Evolutionary conservation across 345 rosid species (phyloP).

Genomic region (Noccaea bulbosa): DNA sequence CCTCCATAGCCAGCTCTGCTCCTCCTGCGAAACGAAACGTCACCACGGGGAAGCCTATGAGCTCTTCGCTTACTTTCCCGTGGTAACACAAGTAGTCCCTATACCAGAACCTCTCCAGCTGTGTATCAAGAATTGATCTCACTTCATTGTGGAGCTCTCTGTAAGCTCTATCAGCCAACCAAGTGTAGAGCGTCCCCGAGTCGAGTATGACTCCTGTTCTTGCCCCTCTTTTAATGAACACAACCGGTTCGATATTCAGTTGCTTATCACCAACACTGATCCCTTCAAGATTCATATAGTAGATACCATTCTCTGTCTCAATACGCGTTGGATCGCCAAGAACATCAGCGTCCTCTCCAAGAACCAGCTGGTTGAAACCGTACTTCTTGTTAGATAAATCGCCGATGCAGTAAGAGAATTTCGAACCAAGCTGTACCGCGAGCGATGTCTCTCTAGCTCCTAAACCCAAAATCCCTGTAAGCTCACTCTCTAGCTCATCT

Average conservation of each 20-base stretch:
- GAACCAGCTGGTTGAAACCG: constrained; percentile 47
- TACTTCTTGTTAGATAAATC: constrained; percentile 49
- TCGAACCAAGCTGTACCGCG: constrained; percentile 53
- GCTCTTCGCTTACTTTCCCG: constrained; percentile 49
- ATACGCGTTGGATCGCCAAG: constrained; percentile 61
- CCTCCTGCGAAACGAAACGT: constrained; percentile 55
- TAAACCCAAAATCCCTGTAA: constrained; percentile 57
- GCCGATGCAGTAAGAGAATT: constrained; percentile 65
- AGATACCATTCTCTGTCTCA: constrained; percentile 44
- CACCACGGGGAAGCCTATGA: constrained; percentile 56
- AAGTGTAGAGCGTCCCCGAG: constrained; percentile 52
- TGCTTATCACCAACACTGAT: constrained; percentile 53
- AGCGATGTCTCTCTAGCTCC: constrained; percentile 49
- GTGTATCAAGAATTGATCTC: constrained; percentile 34
- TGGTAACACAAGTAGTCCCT: constrained; percentile 49
- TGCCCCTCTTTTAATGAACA: constrained; percentile 38
- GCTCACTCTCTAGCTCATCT: constrained; percentile 34
- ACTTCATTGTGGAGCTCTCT: constrained; percentile 47
- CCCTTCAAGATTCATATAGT: constrained; percentile 53
- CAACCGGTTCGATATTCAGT: constrained; percentile 47
- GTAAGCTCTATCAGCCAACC: constrained; percentile 49
- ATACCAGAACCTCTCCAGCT: constrained; percentile 39
- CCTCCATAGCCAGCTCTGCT: constrained; percentile 60
- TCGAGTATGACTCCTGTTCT: constrained; percentile 51
- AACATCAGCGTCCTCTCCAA: constrained; percentile 49